Percentiles rank a stretch among this genome's conserved stretches.
Conservation (phyloP, 2,329 filamentous ascomycete genomes). For the Colletotrichum truncatum region DNA sequence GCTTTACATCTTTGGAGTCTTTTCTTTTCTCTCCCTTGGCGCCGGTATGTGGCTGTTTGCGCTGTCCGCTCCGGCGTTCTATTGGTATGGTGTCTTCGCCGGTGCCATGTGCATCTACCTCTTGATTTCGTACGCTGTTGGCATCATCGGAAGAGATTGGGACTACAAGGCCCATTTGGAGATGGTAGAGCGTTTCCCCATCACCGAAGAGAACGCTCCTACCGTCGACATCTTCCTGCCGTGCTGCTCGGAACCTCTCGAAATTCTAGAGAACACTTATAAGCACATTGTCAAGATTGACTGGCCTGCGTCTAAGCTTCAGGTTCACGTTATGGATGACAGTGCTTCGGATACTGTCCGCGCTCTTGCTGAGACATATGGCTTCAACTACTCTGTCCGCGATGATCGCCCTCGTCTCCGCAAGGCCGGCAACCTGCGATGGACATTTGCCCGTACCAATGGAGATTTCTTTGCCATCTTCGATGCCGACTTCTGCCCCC, state of each 20-base stretch:
- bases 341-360: conserved; percentile 43
- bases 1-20: conserved; percentile 49
- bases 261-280: conserved; percentile 48
- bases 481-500: conserved; percentile 53
- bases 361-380: conserved; percentile 40
- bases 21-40: conserved; percentile 49
- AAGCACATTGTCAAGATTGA: conserved; percentile 44
- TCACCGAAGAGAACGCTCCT: conserved; percentile 44
- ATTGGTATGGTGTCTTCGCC: conserved; percentile 49
- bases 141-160: conserved; percentile 48
- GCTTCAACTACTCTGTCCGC: conserved; percentile 50
- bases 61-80: conserved; percentile 43
- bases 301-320: conserved; percentile 46
- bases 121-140: conserved; percentile 50
- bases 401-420: conserved; percentile 50
- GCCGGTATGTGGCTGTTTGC: conserved; percentile 53
- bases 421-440: conserved; percentile 53
- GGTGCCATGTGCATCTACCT: conserved; percentile 50
- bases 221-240: conserved; percentile 52
- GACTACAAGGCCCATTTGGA: conserved; percentile 44
- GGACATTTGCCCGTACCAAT: conserved; percentile 47
- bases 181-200: conserved; percentile 40
- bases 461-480: conserved; percentile 53
- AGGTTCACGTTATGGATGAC: conserved; percentile 51
- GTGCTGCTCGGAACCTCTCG: conserved; percentile 51